Evolutionary conservation across 2,329 filamentous ascomycete species (phyloP).

Genomic region (Peltaster fructicola): DNA sequence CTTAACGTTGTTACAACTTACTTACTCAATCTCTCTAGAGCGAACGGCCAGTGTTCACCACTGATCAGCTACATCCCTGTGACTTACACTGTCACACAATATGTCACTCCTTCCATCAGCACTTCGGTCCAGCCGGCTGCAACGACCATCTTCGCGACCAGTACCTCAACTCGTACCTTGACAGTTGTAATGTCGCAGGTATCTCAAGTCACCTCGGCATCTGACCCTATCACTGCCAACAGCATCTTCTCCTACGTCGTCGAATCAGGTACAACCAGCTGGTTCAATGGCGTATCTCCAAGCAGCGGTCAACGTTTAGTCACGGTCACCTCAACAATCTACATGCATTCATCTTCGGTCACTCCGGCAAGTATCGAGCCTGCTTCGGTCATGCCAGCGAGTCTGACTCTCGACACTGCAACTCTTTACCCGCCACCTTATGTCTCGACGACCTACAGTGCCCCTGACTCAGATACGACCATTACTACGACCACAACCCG

Average conservation of each 20-base stretch:
- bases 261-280: constrained; percentile 10
- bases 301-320: constrained; percentile 9
- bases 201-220: too few relatives aligned
- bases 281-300: constrained; percentile 12
- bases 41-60: constrained; percentile 11
- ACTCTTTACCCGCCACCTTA: constrained; percentile 9
- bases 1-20: constrained; percentile 10
- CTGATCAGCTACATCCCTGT: constrained; percentile 14
- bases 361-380: constrained; percentile 4
- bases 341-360: too few relatives aligned
- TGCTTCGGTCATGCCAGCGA: constrained; percentile 5
- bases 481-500: constrained; percentile 13
- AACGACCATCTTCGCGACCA: constrained; percentile 1
- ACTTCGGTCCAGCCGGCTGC: constrained; percentile 4
- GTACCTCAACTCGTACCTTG: constrained; percentile 7
- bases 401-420: constrained; percentile 3
- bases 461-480: constrained; percentile 9
- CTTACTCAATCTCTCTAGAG: constrained; percentile 15
- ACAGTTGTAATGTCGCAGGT: too few relatives aligned
- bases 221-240: constrained; percentile 2
- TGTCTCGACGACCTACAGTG: constrained; percentile 13
- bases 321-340: constrained; percentile 10
- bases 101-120: constrained; percentile 4
- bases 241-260: constrained; percentile 6
- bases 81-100: constrained; percentile 9